A percentile compares a stretch with the other conserved stretches of the same genome.
phyloP scores from a whole-genome alignment of 441 rosid species.

The Pelargonium citronellum region DNA sequence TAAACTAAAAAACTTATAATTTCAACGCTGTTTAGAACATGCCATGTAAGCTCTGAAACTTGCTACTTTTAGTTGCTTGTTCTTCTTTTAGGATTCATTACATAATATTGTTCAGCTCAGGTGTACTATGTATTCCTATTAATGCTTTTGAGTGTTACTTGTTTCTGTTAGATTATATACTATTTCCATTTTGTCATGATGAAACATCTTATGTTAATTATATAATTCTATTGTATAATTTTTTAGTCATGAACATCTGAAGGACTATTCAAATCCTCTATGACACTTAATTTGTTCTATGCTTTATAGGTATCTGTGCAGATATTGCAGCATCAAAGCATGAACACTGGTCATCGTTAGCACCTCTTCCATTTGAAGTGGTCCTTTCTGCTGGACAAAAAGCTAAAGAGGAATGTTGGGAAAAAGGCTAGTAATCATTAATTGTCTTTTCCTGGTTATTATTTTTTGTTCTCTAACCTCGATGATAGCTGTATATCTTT shows the following conservation, averaged over 20 bases:
- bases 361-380: constrained; percentile 7
- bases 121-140: background rate
- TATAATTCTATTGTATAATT: background rate
- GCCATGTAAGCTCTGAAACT: constrained; percentile 5
- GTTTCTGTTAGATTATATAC: background rate
- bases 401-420: constrained; percentile 36
- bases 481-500: background rate
- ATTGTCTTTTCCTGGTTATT: constrained; percentile 18
- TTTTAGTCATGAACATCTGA: background rate
- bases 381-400: constrained; percentile 10
- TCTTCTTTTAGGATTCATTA: constrained; percentile 2
- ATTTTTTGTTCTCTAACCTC: background rate
- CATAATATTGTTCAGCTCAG: background rate
- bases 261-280: background rate
- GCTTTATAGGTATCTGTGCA: constrained; percentile 4
- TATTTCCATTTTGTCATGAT: background rate
- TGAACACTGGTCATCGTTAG: constrained; percentile 7
- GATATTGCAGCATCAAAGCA: constrained; percentile 5
- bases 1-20: too few relatives aligned
- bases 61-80: background rate
- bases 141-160: background rate
- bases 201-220: background rate
- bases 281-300: background rate
- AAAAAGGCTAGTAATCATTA: constrained; percentile 53
- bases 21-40: background rate